Evolutionary conservation across 2,329 filamentous ascomycete species (phyloP).

Genomic region (Venturia carpophila): DNA sequence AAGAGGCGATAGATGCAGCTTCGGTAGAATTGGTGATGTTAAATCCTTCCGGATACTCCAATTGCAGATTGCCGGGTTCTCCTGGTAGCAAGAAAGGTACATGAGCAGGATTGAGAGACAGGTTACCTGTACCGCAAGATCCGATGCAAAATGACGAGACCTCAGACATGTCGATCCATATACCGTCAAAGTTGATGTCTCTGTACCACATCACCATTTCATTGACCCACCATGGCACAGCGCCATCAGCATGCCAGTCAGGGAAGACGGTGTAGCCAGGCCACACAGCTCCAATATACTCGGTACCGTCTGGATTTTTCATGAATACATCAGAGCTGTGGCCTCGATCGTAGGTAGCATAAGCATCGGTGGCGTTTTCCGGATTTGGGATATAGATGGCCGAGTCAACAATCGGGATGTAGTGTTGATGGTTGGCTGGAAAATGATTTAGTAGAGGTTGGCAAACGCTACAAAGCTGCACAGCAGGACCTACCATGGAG

Average conservation of each 20-base stretch:
- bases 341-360: conserved; percentile 45
- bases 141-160: conserved; percentile 61
- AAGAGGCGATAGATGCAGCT: conserved; percentile 51
- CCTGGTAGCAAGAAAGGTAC: conserved; percentile 58
- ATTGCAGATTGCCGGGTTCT: conserved; percentile 52
- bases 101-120: conserved; percentile 61
- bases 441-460: not conserved
- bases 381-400: conserved; percentile 68
- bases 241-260: conserved; percentile 52
- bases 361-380: conserved; percentile 54
- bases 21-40: conserved; percentile 61
- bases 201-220: conserved; percentile 46
- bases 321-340: conserved; percentile 44
- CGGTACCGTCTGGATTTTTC: conserved; percentile 46
- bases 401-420: conserved; percentile 53
- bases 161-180: conserved; percentile 54
- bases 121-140: conserved; percentile 58
- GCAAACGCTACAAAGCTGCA: not conserved
- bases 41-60: conserved; percentile 61
- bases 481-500: conserved; percentile 34
- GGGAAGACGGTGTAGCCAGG: conserved; percentile 52
- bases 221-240: conserved; percentile 52
- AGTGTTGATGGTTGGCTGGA: conserved; percentile 45
- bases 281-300: conserved; percentile 50
- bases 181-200: conserved; percentile 46